These are phyloP conservation scores for Candida awuae DNA, from an alignment of 805 yeast genomes.

Conservation along the genomic window DNA sequence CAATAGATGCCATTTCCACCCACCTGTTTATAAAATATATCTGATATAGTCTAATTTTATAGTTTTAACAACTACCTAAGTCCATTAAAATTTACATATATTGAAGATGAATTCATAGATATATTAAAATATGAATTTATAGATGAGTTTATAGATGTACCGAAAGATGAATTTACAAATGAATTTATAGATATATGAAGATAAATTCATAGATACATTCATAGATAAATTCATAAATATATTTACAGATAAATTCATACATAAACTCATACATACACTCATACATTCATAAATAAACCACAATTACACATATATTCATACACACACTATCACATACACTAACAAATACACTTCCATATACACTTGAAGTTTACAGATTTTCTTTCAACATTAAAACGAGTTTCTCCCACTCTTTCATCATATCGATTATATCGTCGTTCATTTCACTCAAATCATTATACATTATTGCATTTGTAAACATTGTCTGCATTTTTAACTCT, in stretches of 20 bases:
- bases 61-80: background rate
- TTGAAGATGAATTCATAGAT: no score
- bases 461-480: constrained; percentile 84
- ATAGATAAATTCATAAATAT: no score
- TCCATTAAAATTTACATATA: background rate
- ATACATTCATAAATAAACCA: background rate
- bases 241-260: no score
- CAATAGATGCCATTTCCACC: constrained; percentile 1
- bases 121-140: no score
- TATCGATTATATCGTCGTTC: constrained; percentile 53
- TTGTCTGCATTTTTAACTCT: constrained; percentile 60
- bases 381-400: constrained; percentile 53
- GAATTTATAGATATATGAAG: no score
- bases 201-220: no score
- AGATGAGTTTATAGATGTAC: no score
- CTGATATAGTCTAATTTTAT: background rate
- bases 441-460: constrained; percentile 55
- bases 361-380: constrained; percentile 12
- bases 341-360: no score
- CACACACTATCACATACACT: no score
- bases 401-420: constrained; percentile 59
- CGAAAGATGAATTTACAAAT: no score
- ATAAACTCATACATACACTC: no score
- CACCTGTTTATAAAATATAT: background rate
- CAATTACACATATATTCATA: no score